phyloP scores from a whole-genome alignment of 306 rosid genomes.

The Acacia crassicarpa region DNA sequence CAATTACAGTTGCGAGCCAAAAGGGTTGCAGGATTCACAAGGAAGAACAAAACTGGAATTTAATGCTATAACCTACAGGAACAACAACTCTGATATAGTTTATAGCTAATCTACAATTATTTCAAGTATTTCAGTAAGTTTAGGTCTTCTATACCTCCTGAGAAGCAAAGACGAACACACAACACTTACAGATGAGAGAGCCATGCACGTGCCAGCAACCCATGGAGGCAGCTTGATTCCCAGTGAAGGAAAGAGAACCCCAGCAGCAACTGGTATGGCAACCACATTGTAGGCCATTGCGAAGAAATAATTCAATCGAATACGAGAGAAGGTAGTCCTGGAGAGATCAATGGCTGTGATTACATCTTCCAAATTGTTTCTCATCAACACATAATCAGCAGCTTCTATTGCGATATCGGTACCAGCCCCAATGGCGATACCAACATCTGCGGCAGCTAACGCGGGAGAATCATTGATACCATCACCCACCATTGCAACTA shows the following conservation, averaged over 20 bases:
- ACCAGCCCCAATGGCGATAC: slow-evolving; percentile 92
- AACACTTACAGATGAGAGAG: slow-evolving; percentile 79
- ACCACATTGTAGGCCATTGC: slow-evolving; percentile 91
- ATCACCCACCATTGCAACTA: slow-evolving; percentile 93
- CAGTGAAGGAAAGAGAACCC: slow-evolving; percentile 61
- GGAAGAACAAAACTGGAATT: slow-evolving; percentile 50
- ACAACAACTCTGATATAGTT: slow-evolving; percentile 12
- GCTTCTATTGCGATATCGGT: slow-evolving; percentile 94
- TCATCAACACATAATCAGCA: slow-evolving; percentile 87
- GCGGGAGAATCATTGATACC: slow-evolving; percentile 96
- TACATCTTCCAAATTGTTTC: slow-evolving; percentile 83
- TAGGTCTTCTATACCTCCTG: slow-evolving; percentile 77
- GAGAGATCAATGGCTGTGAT: slow-evolving; percentile 92
- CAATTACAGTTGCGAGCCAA: slow-evolving; percentile 44
- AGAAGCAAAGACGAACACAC: slow-evolving; percentile 84
- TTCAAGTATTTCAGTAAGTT: slow-evolving; percentile 77
- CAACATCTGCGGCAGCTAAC: slow-evolving; percentile 82
- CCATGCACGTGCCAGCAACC: slow-evolving; percentile 97
- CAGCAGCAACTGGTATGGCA: slow-evolving; percentile 87
- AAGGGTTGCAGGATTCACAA: neutral
- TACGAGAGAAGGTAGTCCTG: slow-evolving; percentile 70
- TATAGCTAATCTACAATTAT: slow-evolving; percentile 69
- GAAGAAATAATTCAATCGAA: slow-evolving; percentile 70
- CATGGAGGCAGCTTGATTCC: slow-evolving; percentile 81
- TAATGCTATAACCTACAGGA: slow-evolving; percentile 5